Conservation (phyloP, 192 early-diverging fungal genomes). For the Backusella circina region DNA sequence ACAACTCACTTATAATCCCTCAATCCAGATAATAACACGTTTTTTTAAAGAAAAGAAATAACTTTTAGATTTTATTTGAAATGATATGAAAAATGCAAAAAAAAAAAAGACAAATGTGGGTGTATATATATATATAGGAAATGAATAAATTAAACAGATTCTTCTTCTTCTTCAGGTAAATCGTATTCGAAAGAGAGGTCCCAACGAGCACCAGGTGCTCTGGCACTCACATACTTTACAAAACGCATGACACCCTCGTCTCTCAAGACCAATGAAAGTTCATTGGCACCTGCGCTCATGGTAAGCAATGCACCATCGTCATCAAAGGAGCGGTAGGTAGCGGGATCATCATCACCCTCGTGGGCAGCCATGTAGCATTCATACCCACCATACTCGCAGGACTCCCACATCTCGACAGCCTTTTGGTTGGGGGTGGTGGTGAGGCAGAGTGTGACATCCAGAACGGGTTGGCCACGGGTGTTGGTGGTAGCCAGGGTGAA, state of each 20-base stretch:
- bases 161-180: conserved; percentile 30
- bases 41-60: too few species aligned
- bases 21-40: too few species aligned
- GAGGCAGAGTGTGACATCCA: conserved; percentile 64
- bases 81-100: not conserved
- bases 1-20: not conserved
- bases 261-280: conserved; percentile 60
- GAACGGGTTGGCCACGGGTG: conserved; percentile 28
- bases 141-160: not conserved
- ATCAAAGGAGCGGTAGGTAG: conserved; percentile 53
- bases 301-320: conserved; percentile 68
- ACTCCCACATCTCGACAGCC: conserved; percentile 41
- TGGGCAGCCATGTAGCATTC: conserved; percentile 66
- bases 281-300: conserved; percentile 60
- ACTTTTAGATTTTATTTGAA: not conserved
- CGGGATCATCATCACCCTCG: conserved; percentile 58
- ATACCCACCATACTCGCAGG: conserved; percentile 66
- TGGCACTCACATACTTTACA: conserved; percentile 72
- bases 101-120: not conserved
- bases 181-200: conserved; percentile 65
- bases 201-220: conserved; percentile 67
- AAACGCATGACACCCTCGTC: conserved; percentile 69
- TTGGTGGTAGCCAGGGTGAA: conserved; percentile 69
- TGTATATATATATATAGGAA: not conserved
- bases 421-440: conserved; percentile 19